A percentile compares a stretch with the other conserved stretches of the same genome.
Conservation (phyloP, 441 rosid species). For the Geranium incanum region DNA sequence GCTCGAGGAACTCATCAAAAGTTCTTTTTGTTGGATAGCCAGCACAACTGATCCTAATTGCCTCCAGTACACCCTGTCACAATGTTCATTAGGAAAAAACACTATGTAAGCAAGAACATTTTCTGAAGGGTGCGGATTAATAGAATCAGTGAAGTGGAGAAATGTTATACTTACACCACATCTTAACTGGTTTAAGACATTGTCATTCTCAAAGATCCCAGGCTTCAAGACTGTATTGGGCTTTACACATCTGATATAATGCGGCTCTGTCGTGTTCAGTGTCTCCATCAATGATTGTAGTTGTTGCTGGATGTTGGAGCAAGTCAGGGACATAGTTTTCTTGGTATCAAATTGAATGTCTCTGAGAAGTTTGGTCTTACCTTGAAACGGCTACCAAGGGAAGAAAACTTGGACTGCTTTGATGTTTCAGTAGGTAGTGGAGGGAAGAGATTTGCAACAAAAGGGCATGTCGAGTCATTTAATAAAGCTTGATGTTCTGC, state of each 20-base stretch:
- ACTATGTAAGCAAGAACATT: constrained; percentile 11
- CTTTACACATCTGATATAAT: constrained; percentile 99
- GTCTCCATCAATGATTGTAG: constrained; percentile 99
- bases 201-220: constrained; percentile 85
- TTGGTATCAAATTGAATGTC: constrained; percentile 16
- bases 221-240: constrained; percentile 97
- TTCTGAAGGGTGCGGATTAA: neutral
- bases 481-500: constrained; percentile 98
- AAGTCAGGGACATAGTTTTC: neutral
- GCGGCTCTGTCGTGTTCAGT: constrained; percentile 90
- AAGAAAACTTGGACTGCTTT: constrained; percentile 93
- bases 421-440: constrained; percentile 88
- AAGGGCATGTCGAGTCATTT: constrained; percentile 69
- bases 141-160: constrained; percentile 17
- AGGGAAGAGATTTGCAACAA: constrained; percentile 83
- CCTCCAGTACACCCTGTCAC: constrained; percentile 94
- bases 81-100: neutral
- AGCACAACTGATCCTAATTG: constrained; percentile 99
- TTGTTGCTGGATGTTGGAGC: constrained; percentile 57
- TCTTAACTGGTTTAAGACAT: constrained; percentile 90
- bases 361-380: constrained; percentile 32
- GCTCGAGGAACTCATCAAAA: constrained; percentile 91
- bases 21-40: constrained; percentile 98
- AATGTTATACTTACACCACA: constrained; percentile 80
- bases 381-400: constrained; percentile 98